Percentiles rank a stretch among this genome's conserved stretches.
Conservation (phyloP, 345 rosid species). For the Alliaria petiolata region DNA sequence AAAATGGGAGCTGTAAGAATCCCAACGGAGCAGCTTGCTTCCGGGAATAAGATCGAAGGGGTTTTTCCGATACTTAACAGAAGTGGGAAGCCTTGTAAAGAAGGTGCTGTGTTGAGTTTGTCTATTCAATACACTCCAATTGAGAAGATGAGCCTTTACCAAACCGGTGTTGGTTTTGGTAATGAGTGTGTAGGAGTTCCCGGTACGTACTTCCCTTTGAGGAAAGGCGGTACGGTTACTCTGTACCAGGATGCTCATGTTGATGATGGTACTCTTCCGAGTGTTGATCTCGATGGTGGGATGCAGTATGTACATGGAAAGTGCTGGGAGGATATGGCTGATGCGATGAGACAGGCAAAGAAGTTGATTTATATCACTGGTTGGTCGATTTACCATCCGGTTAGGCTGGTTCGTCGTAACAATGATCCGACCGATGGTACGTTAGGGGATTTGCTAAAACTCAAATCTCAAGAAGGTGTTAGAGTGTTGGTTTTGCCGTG, state of each 20-base stretch:
- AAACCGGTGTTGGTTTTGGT: conserved; percentile 57
- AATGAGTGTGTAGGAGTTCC: conserved; percentile 63
- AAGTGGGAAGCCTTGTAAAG: conserved; percentile 66
- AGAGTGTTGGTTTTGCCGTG: conserved; percentile 84
- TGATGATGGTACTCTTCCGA: conserved; percentile 53
- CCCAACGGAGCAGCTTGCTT: conserved; percentile 51
- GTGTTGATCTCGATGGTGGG: conserved; percentile 52
- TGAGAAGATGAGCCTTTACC: conserved; percentile 42
- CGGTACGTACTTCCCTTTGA: conserved; percentile 77
- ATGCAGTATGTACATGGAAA: conserved; percentile 46
- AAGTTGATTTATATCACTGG: conserved; percentile 80
- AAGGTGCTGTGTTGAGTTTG: conserved; percentile 61
- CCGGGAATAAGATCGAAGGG: conserved; percentile 55
- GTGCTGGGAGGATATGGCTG: conserved; percentile 75
- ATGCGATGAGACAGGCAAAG: conserved; percentile 71
- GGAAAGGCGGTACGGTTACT: conserved; percentile 72
- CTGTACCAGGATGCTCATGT: conserved; percentile 92
- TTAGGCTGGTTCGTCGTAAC: conserved; percentile 57
- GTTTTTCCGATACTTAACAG: conserved; percentile 51
- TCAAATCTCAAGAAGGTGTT: conserved; percentile 90
- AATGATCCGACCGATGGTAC: conserved; percentile 34
- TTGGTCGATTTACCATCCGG: conserved; percentile 76
- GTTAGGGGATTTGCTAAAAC: conserved; percentile 72
- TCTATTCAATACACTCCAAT: conserved; percentile 64
- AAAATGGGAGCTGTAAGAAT: conserved; percentile 69